A percentile compares a stretch with the other conserved stretches of the same genome.
These are phyloP conservation scores for Dimocarpus longan DNA, from an alignment of 345 rosid species.

Conservation along the genomic window DNA sequence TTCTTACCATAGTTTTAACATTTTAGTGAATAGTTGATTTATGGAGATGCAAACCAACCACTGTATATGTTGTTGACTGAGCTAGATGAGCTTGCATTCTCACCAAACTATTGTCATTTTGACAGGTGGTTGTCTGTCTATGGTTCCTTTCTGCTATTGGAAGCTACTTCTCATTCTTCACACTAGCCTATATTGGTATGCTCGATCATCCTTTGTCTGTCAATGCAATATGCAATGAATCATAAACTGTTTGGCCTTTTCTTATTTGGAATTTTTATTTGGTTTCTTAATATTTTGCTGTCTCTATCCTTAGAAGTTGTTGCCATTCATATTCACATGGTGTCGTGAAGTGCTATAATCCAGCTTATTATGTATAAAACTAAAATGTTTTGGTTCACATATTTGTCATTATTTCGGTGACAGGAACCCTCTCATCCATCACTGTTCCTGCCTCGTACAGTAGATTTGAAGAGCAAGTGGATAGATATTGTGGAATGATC, in stretches of 20 bases:
- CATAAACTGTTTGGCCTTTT: background rate
- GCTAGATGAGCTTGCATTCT: background rate
- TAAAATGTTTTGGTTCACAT: conserved; percentile 1
- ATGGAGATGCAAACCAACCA: background rate
- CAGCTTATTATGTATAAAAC: background rate
- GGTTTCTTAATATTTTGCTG: too few species aligned
- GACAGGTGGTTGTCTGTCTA: conserved; percentile 82
- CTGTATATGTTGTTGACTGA: background rate
- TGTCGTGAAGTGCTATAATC: background rate
- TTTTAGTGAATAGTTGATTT: background rate
- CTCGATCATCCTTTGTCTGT: conserved; percentile 17
- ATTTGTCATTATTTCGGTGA: conserved; percentile 25
- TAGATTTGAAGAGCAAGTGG: conserved; percentile 63
- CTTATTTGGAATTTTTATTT: background rate
- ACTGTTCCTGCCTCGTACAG: conserved; percentile 84
- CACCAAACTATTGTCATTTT: conserved; percentile 16
- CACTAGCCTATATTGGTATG: conserved; percentile 84
- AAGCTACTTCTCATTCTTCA: conserved; percentile 80
- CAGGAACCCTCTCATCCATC: conserved; percentile 77
- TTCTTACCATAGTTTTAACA: background rate
- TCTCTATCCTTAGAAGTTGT: background rate
- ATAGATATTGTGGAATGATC: conserved; percentile 69
- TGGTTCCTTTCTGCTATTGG: conserved; percentile 89
- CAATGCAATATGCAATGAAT: background rate
- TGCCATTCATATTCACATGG: background rate